Evolutionary conservation across 2,329 filamentous ascomycete genomes (phyloP).

Genomic region (Myriosclerotinia duriaeana): DNA sequence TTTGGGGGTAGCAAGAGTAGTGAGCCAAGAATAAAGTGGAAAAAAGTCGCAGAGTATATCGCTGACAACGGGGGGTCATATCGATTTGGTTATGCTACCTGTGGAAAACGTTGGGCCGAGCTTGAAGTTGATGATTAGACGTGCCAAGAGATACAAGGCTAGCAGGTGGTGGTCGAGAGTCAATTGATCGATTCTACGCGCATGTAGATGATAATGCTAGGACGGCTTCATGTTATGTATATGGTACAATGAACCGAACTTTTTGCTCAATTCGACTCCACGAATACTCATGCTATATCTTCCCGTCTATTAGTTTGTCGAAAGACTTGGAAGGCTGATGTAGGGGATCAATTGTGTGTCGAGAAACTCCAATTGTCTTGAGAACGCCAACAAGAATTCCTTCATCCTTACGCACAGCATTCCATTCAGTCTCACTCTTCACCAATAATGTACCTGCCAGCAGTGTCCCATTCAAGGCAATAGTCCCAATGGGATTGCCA

Average conservation of each 20-base stretch:
- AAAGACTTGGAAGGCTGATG: too few relatives aligned
- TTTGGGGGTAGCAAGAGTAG: constrained; percentile 28
- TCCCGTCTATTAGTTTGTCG: neutral
- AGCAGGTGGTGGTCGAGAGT: neutral
- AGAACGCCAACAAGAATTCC: constrained; percentile 46
- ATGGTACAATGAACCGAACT: neutral
- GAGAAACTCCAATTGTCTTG: constrained; percentile 34
- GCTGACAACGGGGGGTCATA: constrained; percentile 54
- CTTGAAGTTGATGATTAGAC: constrained; percentile 28
- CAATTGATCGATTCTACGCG: neutral
- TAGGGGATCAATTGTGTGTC: neutral
- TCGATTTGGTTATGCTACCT: constrained; percentile 58
- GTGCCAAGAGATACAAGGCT: neutral
- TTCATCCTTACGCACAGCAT: constrained; percentile 48
- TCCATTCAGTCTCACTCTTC: constrained; percentile 58
- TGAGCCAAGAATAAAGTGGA: constrained; percentile 54
- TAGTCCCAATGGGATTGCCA: constrained; percentile 35
- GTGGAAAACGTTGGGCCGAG: constrained; percentile 57
- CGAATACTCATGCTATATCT: neutral
- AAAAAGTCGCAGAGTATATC: constrained; percentile 56
- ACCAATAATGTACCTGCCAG: constrained; percentile 63
- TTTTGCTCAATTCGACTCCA: neutral
- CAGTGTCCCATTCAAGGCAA: constrained; percentile 60
- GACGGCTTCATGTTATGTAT: neutral
- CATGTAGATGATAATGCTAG: neutral